Percentiles rank a stretch among this genome's conserved stretches.
Conservation (phyloP, 306 rosid species). For the Casuarina cunninghamiana region DNA sequence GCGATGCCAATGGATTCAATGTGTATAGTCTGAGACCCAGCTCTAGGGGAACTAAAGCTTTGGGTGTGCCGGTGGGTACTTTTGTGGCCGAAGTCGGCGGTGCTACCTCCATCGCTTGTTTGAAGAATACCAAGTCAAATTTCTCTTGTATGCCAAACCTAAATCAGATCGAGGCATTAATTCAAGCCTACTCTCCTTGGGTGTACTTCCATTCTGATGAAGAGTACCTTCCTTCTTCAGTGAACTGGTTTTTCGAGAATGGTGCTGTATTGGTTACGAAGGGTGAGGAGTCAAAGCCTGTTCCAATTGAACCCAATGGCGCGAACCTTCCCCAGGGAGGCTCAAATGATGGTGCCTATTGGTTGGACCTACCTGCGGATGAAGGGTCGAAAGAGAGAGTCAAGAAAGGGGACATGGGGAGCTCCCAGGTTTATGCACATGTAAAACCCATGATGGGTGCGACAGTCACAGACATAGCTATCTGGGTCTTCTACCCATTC, state of each 20-base stretch:
- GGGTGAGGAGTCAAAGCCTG: slow-evolving; percentile 46
- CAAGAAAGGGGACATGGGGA: slow-evolving; percentile 52
- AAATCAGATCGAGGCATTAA: slow-evolving; percentile 45
- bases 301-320: slow-evolving; percentile 44
- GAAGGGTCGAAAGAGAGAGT: slow-evolving; percentile 38
- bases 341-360: slow-evolving; percentile 51
- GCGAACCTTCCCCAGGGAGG: slow-evolving; percentile 68
- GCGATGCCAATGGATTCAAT: slow-evolving; percentile 35
- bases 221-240: slow-evolving; percentile 56
- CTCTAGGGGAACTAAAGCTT: slow-evolving; percentile 45
- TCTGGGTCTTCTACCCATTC: slow-evolving; percentile 83
- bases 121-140: slow-evolving; percentile 47
- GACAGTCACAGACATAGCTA: slow-evolving; percentile 59
- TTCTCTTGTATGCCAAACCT: slow-evolving; percentile 54
- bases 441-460: slow-evolving; percentile 73
- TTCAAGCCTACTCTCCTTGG: slow-evolving; percentile 54
- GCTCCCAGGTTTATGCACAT: slow-evolving; percentile 50
- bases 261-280: slow-evolving; percentile 59
- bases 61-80: slow-evolving; percentile 56
- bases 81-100: slow-evolving; percentile 48
- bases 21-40: slow-evolving; percentile 55
- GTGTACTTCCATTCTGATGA: slow-evolving; percentile 70
- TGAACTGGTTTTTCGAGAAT: slow-evolving; percentile 60
- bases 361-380: slow-evolving; percentile 66
- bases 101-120: slow-evolving; percentile 38